Evolutionary conservation across 345 rosid genomes (phyloP), one percentile per base, ranked within the genome.

Genomic region (Pistacia atlantica): DNA sequence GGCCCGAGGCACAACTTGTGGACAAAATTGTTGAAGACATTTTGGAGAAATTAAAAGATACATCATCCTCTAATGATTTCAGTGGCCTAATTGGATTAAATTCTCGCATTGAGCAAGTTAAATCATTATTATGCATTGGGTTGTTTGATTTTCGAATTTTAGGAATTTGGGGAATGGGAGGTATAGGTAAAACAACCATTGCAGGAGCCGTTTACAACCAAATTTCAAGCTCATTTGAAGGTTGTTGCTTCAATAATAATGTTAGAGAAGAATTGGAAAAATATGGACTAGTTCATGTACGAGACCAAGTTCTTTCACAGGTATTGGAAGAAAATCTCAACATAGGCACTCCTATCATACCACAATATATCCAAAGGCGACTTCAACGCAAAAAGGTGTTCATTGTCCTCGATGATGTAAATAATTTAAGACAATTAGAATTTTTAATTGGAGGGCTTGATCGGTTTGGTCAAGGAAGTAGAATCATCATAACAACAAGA

Each of bases 81-180:
- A 18, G 6, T 2, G 52, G 58, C 16, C 11, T 72, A 2, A 22
- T 72, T 16, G 76, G 67, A 25, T 10, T 72, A 25, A n/a, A 14
- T 45, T 46, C 76, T 17, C 56, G 58, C 0, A 28, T 72, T 11
- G 58, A 61, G 18, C 10, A 46, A 48, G 9, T 72, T 16, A 61
- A 42, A 14, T 42, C 75, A 14, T 9, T 72, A 11, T 14, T 71
- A 20, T 3, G 22, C 16, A 42, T 37, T 13, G 65, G 28, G 37
- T 20, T 42, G 64, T 17, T 9, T 18, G 37, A 59, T 72, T 25
- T 56, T 70, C 64, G 51, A 38, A 37, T 70, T 6, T 8, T 70
- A 56, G 74, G 74, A 33, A 52, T 56, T 70, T 37, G 63, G 11
- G 74, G 74, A 31, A 70, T 70, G 74, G 74, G 64, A 8, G 74